phyloP scores from a whole-genome alignment of 75 land plant species.

The Pinus taeda region DNA sequence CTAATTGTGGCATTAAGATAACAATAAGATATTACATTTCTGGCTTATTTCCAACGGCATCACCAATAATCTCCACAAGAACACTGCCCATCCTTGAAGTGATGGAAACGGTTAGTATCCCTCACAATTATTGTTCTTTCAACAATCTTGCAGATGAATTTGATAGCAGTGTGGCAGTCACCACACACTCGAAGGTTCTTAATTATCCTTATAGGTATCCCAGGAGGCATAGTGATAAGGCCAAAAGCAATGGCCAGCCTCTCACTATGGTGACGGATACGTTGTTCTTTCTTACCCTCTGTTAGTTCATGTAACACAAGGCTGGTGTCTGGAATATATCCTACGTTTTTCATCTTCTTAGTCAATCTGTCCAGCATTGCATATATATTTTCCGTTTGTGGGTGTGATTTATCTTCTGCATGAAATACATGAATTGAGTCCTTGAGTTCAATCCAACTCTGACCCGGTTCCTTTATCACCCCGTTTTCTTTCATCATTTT shows the following conservation, averaged over 20 bases:
- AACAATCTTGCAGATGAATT: not conserved
- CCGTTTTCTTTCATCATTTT: conserved; percentile 3
- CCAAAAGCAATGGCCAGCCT: conserved; percentile 5
- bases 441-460: conserved; percentile 7
- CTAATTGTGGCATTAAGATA: no score
- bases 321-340: conserved; percentile 1
- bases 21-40: no score
- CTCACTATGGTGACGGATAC: not conserved
- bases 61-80: conserved; percentile 11
- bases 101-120: conserved; percentile 2
- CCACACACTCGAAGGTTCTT: not conserved
- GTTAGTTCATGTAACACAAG: not conserved
- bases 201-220: not conserved
- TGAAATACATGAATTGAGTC: not conserved
- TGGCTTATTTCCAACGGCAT: not conserved
- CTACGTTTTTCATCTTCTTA: conserved; percentile 2
- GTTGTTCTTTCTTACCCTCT: not conserved
- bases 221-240: not conserved
- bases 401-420: conserved; percentile 12
- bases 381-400: not conserved
- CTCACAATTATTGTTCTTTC: not conserved
- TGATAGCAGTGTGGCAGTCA: conserved; percentile 2
- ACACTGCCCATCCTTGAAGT: conserved; percentile 9
- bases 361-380: not conserved
- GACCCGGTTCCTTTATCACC: not conserved